Base-by-base conservation (phyloP, 768 basidiomycete genomes). In the Aureoboletus auriporus region DNA sequence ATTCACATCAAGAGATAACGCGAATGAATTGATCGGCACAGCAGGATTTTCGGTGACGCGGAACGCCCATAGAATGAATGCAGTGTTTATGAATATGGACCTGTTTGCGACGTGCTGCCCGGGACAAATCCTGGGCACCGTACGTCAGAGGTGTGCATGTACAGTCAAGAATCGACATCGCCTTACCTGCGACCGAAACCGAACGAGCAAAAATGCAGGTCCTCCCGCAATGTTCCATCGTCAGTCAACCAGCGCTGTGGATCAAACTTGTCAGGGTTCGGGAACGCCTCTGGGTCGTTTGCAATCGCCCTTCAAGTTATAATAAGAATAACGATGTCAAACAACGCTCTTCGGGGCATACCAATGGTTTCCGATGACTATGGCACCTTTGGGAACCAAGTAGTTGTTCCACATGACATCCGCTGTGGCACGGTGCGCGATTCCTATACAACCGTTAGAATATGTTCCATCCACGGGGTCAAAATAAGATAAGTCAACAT, bases 61-160 rank as follows among this genome's bases (percentile, higher is more conserved):
- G 68, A 85, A 86, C 0, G 82, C 76, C 81, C 83, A 85, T 9
- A 83, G 71, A 9, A 80, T 61, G 14, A 82, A 67, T 0, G 82
- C 79, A 0, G 81, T 77, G 54, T 80, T 85, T 40, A 86, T 68
- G 60, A 81, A 83, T 0, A 85, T 59, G 1, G 84, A 84, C 13
- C 61, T 50, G 13, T 71, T 58, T 10, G 64, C 61, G 13, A 63
- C 42, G 58, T 82, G 75, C 50, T 76, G 74, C 1, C 55, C 57
- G 2, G 57, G 57, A 39, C 57, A 58, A 16, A 48, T 49, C 39
- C 57, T 58, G 37, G 8, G 20, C 27, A 13, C 33, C 2, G 8
- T 7, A 29, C 26, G 12, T 41, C 26, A 43, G 31, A 26, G 9
- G 6, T 26, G 17, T 4, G 13, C 3, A 16, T 34, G 20, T 4